phyloP scores from a whole-genome alignment of 73 alveolate species.

The Durusdinium trenchii region DNA sequence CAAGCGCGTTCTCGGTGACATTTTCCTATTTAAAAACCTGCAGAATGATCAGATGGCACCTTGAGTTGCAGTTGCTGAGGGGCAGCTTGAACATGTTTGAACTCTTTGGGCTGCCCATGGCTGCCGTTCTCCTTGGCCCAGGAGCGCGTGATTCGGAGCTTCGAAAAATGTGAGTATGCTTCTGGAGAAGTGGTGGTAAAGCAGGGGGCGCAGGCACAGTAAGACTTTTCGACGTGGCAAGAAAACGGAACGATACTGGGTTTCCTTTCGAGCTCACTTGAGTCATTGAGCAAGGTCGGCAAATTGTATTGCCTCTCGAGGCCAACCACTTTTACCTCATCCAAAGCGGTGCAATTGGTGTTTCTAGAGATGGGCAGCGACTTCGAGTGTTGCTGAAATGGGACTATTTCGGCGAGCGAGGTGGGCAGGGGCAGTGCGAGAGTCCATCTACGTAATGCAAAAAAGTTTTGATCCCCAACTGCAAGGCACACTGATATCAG shows the following conservation, averaged over 20 bases:
- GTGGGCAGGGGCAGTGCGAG: neutral
- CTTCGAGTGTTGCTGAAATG: constrained; percentile 67
- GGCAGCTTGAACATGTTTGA: neutral
- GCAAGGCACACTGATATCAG: too few relatives aligned
- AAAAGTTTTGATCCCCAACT: neutral
- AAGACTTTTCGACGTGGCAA: neutral
- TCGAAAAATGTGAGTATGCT: constrained; percentile 54
- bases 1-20: constrained; percentile 93
- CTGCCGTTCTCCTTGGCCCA: neutral
- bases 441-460: neutral
- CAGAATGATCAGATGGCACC: constrained; percentile 82
- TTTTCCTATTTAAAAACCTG: constrained; percentile 77
- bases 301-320: neutral
- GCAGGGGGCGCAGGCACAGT: constrained; percentile 57
- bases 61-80: neutral
- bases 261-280: neutral
- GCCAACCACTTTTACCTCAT: constrained; percentile 92
- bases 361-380: constrained; percentile 34
- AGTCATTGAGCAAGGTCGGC: neutral
- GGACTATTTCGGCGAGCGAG: constrained; percentile 94
- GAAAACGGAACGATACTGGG: neutral
- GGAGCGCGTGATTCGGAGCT: constrained; percentile 86
- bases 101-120: neutral
- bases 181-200: constrained; percentile 60
- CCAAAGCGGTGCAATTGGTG: constrained; percentile 71